Evolutionary conservation across 768 basidiomycete genomes (phyloP), one percentile per base, ranked within the genome.

Genomic region (Naganishia friedmannii): DNA sequence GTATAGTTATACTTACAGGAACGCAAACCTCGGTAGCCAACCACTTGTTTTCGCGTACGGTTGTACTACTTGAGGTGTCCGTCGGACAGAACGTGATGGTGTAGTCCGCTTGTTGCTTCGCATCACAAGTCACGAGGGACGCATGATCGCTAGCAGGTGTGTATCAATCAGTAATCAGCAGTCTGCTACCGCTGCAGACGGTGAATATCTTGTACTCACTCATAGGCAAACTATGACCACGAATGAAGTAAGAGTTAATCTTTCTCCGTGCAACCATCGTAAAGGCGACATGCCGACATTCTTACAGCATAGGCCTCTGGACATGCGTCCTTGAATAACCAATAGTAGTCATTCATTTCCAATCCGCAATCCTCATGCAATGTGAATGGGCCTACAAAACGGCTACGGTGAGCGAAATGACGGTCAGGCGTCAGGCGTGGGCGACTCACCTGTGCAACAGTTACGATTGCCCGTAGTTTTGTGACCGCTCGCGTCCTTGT

Each of bases 61-160:
- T n/a, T n/a, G n/a, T n/a, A n/a, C 19, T 15, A 15, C 17, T n/a
- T 15, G 23, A 7, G 15, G 54, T 13, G 54, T 29, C 29, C 5
- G 19, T 34, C 21, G 60, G 60, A 45, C 60, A 63, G 26, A 63
- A 63, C 12, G 60, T 63, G 32, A 63, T 63, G 37, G 37, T 42
- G n/a, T 63, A 63, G 26, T 63, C 60, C 17, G 60, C 21, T 58
- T 58, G 57, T 9, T 34, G 31, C 57, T n/a, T 58, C 34, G 3
- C 8, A 34, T 34, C 57, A 26, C 60, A 63, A n/a, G n/a, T 29
- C 7, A 26, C 39, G 2, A 63, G 60, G 3, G 60, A 42, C 1
- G n/a, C 10, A 10, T 63, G 21, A 42, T 63, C 60, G n/a, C 57
- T 58, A 39, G 3, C 9, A 23, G 21, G 7, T 31, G 17, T 39